phyloP scores from a whole-genome alignment of 805 yeast species.

The Metschnikowia orientalis region DNA sequence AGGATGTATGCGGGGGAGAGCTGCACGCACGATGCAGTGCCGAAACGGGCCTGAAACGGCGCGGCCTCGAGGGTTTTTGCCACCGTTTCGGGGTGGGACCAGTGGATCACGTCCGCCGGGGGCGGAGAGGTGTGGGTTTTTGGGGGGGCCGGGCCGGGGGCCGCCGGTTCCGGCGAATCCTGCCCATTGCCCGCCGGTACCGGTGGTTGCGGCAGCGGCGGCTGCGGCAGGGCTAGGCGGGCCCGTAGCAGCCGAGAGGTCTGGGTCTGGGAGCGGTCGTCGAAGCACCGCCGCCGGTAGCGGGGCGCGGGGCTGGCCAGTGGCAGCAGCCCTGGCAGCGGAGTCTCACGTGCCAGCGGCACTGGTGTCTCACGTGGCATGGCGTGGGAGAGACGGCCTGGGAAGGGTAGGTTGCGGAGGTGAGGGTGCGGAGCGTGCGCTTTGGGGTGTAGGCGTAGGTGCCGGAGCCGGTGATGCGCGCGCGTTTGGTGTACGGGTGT shows the following conservation, averaged over 20 bases:
- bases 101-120: constrained; percentile 17
- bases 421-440: too few species aligned
- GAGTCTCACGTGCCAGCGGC: too few species aligned
- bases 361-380: neutral
- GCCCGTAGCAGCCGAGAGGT: constrained; percentile 12
- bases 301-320: neutral
- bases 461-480: too few species aligned
- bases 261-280: constrained; percentile 35
- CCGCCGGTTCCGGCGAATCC: neutral
- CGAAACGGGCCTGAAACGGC: constrained; percentile 22
- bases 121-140: neutral
- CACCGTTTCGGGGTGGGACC: constrained; percentile 25
- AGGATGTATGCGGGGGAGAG: constrained; percentile 40
- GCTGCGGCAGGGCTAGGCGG: neutral
- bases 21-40: constrained; percentile 21
- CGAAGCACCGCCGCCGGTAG: constrained; percentile 23
- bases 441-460: too few species aligned
- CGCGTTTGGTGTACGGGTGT: too few species aligned
- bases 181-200: neutral
- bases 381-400: constrained; percentile 6
- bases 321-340: neutral
- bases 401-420: constrained; percentile 1
- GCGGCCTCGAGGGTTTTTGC: constrained; percentile 19
- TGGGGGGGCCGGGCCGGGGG: neutral
- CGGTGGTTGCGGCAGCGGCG: neutral